Evolutionary conservation across 176 grass and related monocot genomes (phyloP).

Genomic region (Cenchrus purpureus): DNA sequence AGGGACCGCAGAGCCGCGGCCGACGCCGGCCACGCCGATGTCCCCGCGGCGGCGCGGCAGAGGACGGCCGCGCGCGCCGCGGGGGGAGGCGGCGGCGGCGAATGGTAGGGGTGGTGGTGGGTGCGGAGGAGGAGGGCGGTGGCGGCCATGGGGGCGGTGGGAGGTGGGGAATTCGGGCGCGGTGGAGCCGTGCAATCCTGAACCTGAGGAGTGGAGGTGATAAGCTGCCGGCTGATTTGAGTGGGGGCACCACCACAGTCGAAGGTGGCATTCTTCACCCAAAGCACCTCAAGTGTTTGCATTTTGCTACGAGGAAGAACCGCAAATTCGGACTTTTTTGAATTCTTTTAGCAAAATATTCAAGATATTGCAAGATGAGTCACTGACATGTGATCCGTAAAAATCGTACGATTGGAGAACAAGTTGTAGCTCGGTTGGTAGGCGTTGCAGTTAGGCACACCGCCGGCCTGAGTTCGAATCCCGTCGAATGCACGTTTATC

Average conservation of each 20-base stretch:
- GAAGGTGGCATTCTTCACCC: constrained; percentile 15
- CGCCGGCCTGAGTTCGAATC: too few species aligned
- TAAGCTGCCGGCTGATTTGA: constrained; percentile 30
- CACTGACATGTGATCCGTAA: background rate
- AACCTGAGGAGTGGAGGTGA: constrained; percentile 33
- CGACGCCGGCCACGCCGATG: background rate
- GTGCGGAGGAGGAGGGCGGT: constrained; percentile 49
- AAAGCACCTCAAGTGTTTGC: background rate
- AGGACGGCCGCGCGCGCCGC: background rate
- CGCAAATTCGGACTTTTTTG: background rate
- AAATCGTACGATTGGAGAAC: too few species aligned
- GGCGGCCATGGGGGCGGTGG: constrained; percentile 42
- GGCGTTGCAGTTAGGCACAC: too few species aligned
- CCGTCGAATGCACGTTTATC: too few species aligned
- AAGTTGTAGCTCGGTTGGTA: too few species aligned
- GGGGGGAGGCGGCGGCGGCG: background rate
- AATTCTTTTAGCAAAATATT: too few species aligned
- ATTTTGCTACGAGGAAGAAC: background rate
- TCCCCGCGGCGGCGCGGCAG: constrained; percentile 40
- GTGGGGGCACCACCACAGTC: constrained; percentile 21
- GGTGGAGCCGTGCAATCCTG: constrained; percentile 39
- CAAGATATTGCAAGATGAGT: too few species aligned
- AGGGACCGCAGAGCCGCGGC: constrained; percentile 52
- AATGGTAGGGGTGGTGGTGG: constrained; percentile 29
- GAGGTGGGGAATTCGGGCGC: constrained; percentile 29